These are phyloP conservation scores for Pontederia crassipes DNA, from an alignment of 176 grass and related monocot species.

Conservation along the genomic window DNA sequence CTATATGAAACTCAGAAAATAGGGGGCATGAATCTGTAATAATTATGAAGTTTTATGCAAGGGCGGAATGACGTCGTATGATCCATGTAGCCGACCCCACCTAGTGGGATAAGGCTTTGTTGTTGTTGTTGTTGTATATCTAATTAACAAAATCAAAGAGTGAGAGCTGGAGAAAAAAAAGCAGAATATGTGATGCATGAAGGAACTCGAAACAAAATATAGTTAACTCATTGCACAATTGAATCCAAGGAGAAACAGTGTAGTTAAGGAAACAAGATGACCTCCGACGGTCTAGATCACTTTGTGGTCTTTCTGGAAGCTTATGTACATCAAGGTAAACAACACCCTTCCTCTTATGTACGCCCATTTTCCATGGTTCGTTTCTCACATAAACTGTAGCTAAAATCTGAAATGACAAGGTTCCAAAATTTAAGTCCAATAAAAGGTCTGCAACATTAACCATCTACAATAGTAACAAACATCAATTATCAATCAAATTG, in stretches of 20 bases:
- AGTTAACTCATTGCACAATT: background rate
- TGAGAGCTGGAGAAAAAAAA: background rate
- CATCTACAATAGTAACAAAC: constrained; percentile 13
- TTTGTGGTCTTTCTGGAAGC: constrained; percentile 84
- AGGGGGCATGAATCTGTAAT: too few species aligned
- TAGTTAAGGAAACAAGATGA: constrained; percentile 20
- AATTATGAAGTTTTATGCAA: background rate
- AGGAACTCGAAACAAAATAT: background rate
- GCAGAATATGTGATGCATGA: background rate
- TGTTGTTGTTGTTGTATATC: too few species aligned
- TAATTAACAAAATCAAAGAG: background rate
- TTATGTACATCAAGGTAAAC: constrained; percentile 99
- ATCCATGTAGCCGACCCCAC: too few species aligned
- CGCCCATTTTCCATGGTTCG: constrained; percentile 99
- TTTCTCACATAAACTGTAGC: constrained; percentile 82
- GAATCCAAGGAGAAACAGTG: background rate
- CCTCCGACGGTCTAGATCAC: constrained; percentile 52
- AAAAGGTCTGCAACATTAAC: constrained; percentile 10
- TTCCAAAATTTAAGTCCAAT: constrained; percentile 2
- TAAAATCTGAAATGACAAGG: constrained; percentile 58
- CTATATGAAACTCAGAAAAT: too few species aligned
- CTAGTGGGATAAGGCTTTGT: too few species aligned
- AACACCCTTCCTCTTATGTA: constrained; percentile 83
- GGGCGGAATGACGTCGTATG: too few species aligned
- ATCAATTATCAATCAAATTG: constrained; percentile 8